phyloP scores from a whole-genome alignment of 164 flowering plant genomes.

The Magnolia officinalis region DNA sequence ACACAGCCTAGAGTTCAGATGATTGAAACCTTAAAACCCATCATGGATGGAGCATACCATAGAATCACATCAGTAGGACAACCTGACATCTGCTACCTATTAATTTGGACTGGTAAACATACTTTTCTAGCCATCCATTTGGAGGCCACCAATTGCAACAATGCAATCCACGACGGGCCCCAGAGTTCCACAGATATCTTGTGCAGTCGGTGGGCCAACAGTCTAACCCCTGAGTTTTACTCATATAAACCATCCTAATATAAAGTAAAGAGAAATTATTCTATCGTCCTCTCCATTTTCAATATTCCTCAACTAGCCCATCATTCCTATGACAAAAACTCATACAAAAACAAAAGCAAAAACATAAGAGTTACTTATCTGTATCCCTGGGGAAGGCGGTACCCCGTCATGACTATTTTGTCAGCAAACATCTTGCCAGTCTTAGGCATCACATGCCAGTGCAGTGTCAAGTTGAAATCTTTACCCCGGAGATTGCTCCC shows the following conservation, averaged over 20 bases:
- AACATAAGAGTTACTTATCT: constrained; percentile 37
- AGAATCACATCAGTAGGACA: too few species aligned
- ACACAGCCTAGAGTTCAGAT: too few species aligned
- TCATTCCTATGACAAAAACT: background rate
- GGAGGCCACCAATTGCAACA: too few species aligned
- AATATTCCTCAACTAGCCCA: background rate
- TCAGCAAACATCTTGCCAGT: constrained; percentile 91
- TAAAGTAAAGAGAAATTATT: too few species aligned
- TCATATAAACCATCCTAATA: background rate
- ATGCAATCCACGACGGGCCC: too few species aligned
- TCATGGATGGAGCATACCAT: too few species aligned
- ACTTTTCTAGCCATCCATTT: too few species aligned
- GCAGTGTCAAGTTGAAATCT: constrained; percentile 74
- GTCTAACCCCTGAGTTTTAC: background rate
- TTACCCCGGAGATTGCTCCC: constrained; percentile 78
- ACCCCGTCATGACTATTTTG: constrained; percentile 74
- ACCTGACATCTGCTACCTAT: too few species aligned
- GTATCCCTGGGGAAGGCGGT: constrained; percentile 61
- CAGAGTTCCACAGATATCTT: too few species aligned
- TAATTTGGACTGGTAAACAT: too few species aligned
- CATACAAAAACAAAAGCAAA: background rate
- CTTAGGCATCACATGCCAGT: constrained; percentile 98
- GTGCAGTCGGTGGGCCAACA: too few species aligned
- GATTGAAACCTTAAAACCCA: too few species aligned
- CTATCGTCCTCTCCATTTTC: background rate